Percentiles rank a stretch among this genome's conserved stretches.
These are phyloP conservation scores for Rosa rugosa DNA, from an alignment of 306 rosid genomes.

Conservation along the genomic window DNA sequence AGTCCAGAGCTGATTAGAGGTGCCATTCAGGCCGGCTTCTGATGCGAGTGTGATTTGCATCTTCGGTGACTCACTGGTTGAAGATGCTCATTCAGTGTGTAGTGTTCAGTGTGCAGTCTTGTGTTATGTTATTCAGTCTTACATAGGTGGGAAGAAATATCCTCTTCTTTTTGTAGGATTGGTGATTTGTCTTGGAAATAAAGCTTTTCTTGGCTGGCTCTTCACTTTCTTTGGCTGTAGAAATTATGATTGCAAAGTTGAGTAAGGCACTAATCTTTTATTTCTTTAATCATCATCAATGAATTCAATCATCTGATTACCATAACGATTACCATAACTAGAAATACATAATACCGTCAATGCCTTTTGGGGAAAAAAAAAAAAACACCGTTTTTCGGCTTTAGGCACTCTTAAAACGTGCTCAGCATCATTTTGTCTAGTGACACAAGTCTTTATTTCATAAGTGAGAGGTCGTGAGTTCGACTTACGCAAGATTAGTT, in stretches of 20 bases:
- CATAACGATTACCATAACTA: neutral
- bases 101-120: neutral
- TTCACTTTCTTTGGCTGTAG: conserved; percentile 15
- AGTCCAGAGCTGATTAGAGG: conserved; percentile 68
- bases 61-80: conserved; percentile 4
- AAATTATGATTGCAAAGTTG: neutral
- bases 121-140: neutral
- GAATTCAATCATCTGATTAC: neutral
- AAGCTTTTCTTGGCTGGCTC: conserved; percentile 34
- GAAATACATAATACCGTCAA: neutral
- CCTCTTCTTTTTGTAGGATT: conserved; percentile 4
- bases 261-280: neutral
- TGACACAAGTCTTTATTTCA: too few relatives aligned
- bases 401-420: too few relatives aligned
- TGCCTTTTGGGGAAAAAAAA: too few relatives aligned
- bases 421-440: too few relatives aligned
- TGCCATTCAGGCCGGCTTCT: neutral
- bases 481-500: too few relatives aligned
- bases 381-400: too few relatives aligned
- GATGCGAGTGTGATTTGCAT: conserved; percentile 15
- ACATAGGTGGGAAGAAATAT: neutral
- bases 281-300: neutral
- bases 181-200: conserved; percentile 33
- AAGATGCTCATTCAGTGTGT: conserved; percentile 1
- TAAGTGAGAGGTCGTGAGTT: too few relatives aligned